A percentile compares a stretch with the other conserved stretches of the same genome.
These are phyloP conservation scores for Torulaspora gathmanii DNA, from an alignment of 805 yeast genomes.

Conservation along the genomic window DNA sequence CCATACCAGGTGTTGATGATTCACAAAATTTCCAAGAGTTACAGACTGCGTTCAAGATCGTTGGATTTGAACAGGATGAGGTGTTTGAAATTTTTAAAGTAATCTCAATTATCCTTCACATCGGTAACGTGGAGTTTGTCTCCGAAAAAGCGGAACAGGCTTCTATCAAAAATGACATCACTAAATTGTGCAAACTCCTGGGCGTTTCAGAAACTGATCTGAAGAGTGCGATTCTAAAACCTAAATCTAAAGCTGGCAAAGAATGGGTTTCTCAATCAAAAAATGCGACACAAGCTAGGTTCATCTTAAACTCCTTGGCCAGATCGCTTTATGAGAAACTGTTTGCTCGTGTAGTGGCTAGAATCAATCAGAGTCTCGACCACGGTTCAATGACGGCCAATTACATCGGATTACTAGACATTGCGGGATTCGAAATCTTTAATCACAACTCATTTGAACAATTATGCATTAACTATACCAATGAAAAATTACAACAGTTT, in stretches of 20 bases:
- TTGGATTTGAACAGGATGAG: constrained; percentile 62
- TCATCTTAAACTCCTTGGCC: constrained; percentile 79
- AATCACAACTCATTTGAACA: constrained; percentile 93
- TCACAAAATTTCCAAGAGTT: constrained; percentile 59
- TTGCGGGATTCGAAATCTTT: constrained; percentile 96
- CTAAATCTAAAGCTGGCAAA: constrained; percentile 86
- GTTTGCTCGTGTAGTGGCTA: constrained; percentile 69
- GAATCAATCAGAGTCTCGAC: constrained; percentile 66
- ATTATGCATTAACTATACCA: constrained; percentile 93
- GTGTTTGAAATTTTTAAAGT: constrained; percentile 55
- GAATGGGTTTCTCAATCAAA: constrained; percentile 79
- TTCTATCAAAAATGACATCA: constrained; percentile 48
- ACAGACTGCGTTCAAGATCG: constrained; percentile 59
- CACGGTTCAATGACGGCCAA: constrained; percentile 42
- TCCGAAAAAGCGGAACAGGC: constrained; percentile 76
- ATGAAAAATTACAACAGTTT: constrained; percentile 95
- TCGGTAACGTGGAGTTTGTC: constrained; percentile 78
- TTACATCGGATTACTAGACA: constrained; percentile 93
- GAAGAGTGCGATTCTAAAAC: constrained; percentile 59
- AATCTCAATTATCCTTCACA: constrained; percentile 70
- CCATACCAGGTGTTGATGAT: constrained; percentile 76
- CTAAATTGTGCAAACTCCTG: constrained; percentile 52
- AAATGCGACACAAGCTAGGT: constrained; percentile 72
- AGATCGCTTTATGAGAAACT: constrained; percentile 80
- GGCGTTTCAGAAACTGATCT: constrained; percentile 54